Percentiles rank a stretch among this genome's conserved stretches.
Evolutionary conservation across 805 yeast genomes (phyloP).

Genomic region (Nakazawaea wickerhamii): DNA sequence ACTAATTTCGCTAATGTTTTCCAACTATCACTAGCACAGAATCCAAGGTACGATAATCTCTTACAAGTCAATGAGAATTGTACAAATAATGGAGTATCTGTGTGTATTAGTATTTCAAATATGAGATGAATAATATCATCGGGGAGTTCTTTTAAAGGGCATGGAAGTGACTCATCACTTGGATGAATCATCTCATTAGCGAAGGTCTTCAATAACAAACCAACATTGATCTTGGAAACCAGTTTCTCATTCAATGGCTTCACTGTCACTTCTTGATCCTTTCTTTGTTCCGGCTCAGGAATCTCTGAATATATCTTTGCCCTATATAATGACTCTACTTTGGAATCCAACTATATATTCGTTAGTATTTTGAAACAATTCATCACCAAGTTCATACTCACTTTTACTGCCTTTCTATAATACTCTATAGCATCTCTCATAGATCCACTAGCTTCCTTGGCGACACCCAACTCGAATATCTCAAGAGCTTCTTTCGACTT

Average conservation of each 20-base stretch:
- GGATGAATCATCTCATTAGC: conserved; percentile 22
- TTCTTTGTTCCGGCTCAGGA: conserved; percentile 18
- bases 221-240: conserved; percentile 37
- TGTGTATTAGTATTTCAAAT: conserved; percentile 38
- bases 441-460: conserved; percentile 66
- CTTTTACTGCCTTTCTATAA: conserved; percentile 67
- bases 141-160: conserved; percentile 42
- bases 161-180: conserved; percentile 29
- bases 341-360: conserved; percentile 23
- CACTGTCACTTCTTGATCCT: conserved; percentile 12
- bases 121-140: conserved; percentile 53
- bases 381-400: conserved; percentile 23
- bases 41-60: conserved; percentile 51
- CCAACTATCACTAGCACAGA: conserved; percentile 46
- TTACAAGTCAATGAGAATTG: conserved; percentile 55
- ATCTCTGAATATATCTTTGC: conserved; percentile 34
- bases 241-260: conserved; percentile 30
- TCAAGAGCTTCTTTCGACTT: conserved; percentile 44
- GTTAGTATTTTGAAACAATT: too few relatives aligned
- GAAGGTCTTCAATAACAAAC: conserved; percentile 32
- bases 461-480: conserved; percentile 64
- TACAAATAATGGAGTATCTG: conserved; percentile 62
- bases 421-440: conserved; percentile 76
- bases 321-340: conserved; percentile 67
- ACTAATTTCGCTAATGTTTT: conserved; percentile 41